Evolutionary conservation across 2,329 filamentous ascomycete species (phyloP).

Genomic region (Clarireedia sp.): DNA sequence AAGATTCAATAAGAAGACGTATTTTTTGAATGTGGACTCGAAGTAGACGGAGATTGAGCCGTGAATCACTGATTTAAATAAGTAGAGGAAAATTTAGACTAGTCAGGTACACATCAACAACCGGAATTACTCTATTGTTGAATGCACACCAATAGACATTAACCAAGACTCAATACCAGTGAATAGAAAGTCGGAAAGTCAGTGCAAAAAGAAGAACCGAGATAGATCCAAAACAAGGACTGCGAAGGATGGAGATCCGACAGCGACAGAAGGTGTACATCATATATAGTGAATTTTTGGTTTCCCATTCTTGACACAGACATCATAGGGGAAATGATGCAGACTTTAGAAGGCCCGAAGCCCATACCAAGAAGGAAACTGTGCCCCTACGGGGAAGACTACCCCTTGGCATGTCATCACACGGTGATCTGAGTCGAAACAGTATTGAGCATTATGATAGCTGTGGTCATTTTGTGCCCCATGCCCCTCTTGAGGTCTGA

Average conservation of each 20-base stretch:
- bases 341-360: slow-evolving; percentile 2
- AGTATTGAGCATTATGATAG: neutral
- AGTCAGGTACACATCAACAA: too few species aligned
- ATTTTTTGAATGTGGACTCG: neutral
- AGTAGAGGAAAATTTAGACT: too few species aligned
- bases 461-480: neutral
- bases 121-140: too few species aligned
- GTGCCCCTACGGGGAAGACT: neutral
- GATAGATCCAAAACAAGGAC: neutral
- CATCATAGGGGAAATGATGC: neutral
- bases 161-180: too few species aligned
- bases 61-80: too few species aligned
- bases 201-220: neutral
- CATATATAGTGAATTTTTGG: neutral
- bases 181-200: too few species aligned
- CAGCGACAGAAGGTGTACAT: neutral
- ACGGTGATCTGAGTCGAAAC: neutral
- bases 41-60: too few species aligned
- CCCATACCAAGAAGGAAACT: neutral
- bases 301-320: neutral
- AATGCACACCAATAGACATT: too few species aligned
- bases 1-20: neutral
- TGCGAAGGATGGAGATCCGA: neutral
- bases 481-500: slow-evolving; percentile 2
- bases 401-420: slow-evolving; percentile 8